Percentiles rank a stretch among this genome's conserved stretches.
phyloP scores from a whole-genome alignment of 164 flowering plant genomes.

The Litsea cubeba region DNA sequence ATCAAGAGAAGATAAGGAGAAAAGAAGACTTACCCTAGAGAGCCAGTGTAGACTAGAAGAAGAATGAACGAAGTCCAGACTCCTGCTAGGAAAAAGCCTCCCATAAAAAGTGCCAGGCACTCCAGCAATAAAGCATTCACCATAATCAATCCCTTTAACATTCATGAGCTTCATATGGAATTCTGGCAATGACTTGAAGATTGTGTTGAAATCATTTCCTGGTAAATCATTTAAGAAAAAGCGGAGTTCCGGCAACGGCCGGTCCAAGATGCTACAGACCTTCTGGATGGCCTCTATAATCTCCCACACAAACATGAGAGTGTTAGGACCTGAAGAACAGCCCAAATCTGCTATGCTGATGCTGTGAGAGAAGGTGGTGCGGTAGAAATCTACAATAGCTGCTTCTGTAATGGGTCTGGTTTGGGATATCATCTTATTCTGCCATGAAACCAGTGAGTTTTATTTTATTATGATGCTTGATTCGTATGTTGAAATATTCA shows the following conservation, averaged over 20 bases:
- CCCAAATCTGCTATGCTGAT: constrained; percentile 50
- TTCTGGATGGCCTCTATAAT: constrained; percentile 23
- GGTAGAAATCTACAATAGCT: background rate
- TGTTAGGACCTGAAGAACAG: constrained; percentile 71
- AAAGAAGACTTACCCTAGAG: constrained; percentile 35
- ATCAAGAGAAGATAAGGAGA: too few relatives aligned
- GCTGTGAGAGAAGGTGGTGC: background rate
- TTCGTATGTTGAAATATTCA: too few relatives aligned
- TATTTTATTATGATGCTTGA: too few relatives aligned
- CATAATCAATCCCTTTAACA: constrained; percentile 15
- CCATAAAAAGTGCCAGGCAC: constrained; percentile 58
- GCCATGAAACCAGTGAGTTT: background rate
- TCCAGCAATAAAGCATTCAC: constrained; percentile 42
- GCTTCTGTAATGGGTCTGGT: background rate
- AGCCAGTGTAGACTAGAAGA: constrained; percentile 58
- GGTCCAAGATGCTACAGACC: constrained; percentile 7
- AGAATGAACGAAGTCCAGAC: constrained; percentile 55
- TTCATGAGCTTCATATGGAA: constrained; percentile 23
- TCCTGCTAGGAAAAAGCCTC: constrained; percentile 43
- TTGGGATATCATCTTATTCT: background rate
- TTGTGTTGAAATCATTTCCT: constrained; percentile 48
- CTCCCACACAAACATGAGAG: constrained; percentile 31
- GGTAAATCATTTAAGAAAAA: constrained; percentile 57
- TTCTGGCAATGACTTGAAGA: constrained; percentile 31
- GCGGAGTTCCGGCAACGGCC: constrained; percentile 27